Evolutionary conservation across 345 rosid species (phyloP), one percentile per base, ranked within the genome.

Genomic region (Populus simonii): DNA sequence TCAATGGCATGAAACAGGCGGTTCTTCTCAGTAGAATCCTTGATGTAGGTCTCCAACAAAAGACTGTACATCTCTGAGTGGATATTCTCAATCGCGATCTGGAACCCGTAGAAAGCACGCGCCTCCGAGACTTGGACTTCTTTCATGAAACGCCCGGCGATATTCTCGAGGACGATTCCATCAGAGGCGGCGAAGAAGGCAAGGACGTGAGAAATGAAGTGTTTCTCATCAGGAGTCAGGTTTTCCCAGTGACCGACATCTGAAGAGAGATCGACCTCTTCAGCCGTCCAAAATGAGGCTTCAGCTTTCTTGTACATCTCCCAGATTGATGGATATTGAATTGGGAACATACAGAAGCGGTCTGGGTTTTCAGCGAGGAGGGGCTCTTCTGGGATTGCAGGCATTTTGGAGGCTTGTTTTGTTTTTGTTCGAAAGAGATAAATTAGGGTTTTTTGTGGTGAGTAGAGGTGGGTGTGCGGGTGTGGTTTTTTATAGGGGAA

Each of bases 251-350:
- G 92, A 39, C 92, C 90, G 12, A 73, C 53, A 75, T 96, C 98
- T 33, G 85, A 86, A 5, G 99, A 96, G 68, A 96, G 89, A 61
- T 96, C 99, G 35, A 96, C 99, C 79, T 96, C 99, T 83, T 96
- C 98, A 4, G 98, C 98, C 2, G 98, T 96, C 97, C 99, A 96
- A 66, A 96, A 96, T 0, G 98, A 96, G 38, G 99, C 98, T 75
- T 92, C 99, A 22, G 97, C 97, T 71, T 96, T 90, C 91, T 96
- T 93, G 87, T 96, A 93, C 99, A 93, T 93, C 69, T 96, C 97
- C 99, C 98, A 96, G 66, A 96, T 87, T 84, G 92, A 83, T 0
- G 99, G 98, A 78, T 91, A 92, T 36, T 93, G 90, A 71, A 93
- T 91, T 0, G 99, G 99, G 53, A 96, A 96, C 99, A 96, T 96